Percentiles rank a stretch among this genome's conserved stretches.
phyloP scores from a whole-genome alignment of 208 protist species.

The Leishmania amazonensis region DNA sequence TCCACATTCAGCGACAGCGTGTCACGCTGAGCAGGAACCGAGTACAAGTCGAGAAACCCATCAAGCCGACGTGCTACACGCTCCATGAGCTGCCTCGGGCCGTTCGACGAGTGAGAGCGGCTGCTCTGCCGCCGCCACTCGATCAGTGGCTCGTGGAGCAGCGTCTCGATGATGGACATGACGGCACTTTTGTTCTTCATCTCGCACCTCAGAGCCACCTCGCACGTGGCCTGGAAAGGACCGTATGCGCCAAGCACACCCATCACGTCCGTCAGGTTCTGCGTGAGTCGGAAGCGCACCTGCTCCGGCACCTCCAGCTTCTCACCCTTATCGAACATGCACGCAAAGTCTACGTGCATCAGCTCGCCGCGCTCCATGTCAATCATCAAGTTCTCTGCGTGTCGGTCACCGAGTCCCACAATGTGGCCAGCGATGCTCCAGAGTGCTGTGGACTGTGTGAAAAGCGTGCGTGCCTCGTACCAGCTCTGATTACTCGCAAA shows the following conservation, averaged over 20 bases:
- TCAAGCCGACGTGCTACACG: slow-evolving; percentile 78
- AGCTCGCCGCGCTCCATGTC: slow-evolving; percentile 84
- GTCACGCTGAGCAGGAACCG: slow-evolving; percentile 50
- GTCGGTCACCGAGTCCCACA: slow-evolving; percentile 94
- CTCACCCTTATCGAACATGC: slow-evolving; percentile 97
- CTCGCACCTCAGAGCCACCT: slow-evolving; percentile 88
- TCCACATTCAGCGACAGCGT: slow-evolving; percentile 87
- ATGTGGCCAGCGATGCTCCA: slow-evolving; percentile 97
- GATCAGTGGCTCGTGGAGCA: slow-evolving; percentile 96
- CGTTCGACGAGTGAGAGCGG: slow-evolving; percentile 13
- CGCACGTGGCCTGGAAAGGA: slow-evolving; percentile 86
- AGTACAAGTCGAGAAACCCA: slow-evolving; percentile 85
- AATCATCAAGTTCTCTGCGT: slow-evolving; percentile 97
- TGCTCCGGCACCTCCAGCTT: slow-evolving; percentile 92
- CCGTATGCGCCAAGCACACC: slow-evolving; percentile 94
- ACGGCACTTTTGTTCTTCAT: slow-evolving; percentile 93
- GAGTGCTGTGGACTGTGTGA: slow-evolving; percentile 88
- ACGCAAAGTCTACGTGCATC: slow-evolving; percentile 96
- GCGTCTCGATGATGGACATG: slow-evolving; percentile 95
- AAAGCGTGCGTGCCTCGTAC: slow-evolving; percentile 89
- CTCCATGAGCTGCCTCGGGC: slow-evolving; percentile 65
- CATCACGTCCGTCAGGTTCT: slow-evolving; percentile 96
- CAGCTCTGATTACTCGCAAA: slow-evolving; percentile 91
- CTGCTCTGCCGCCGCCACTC: slow-evolving; percentile 81
- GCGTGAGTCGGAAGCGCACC: slow-evolving; percentile 97